These are phyloP conservation scores for Pseudogymnoascus sp. DNA, from an alignment of 2,329 filamentous ascomycete genomes.

Conservation along the genomic window DNA sequence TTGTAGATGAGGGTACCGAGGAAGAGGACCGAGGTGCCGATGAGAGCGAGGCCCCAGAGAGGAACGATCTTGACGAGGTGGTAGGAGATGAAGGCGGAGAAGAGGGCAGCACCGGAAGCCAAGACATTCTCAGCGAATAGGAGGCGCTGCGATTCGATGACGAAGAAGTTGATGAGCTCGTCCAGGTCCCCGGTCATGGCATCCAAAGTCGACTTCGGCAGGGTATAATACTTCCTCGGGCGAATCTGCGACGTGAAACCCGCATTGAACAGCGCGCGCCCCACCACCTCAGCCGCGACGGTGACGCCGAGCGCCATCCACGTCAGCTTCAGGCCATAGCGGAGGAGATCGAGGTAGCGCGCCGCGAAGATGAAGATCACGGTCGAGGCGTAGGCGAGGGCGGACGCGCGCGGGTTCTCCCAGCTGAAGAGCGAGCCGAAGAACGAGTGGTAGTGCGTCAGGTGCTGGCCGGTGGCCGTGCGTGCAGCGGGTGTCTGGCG, in stretches of 20 bases:
- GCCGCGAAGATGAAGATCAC: constrained; percentile 52
- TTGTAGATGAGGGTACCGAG: constrained; percentile 55
- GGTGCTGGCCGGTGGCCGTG: constrained; percentile 51
- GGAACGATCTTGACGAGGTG: constrained; percentile 61
- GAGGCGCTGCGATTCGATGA: constrained; percentile 61
- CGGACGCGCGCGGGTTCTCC: constrained; percentile 59
- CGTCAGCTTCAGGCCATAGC: constrained; percentile 57
- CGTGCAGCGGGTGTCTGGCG: constrained; percentile 45
- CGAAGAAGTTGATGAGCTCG: constrained; percentile 63
- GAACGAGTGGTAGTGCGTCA: constrained; percentile 64
- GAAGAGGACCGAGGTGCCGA: constrained; percentile 52
- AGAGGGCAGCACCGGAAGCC: constrained; percentile 48
- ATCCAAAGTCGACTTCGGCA: constrained; percentile 55
- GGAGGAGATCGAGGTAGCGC: constrained; percentile 57
- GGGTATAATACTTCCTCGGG: constrained; percentile 58
- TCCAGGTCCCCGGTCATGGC: constrained; percentile 53
- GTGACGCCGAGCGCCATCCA: constrained; percentile 54
- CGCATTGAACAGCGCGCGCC: constrained; percentile 52
- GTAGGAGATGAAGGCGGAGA: constrained; percentile 56
- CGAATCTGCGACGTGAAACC: constrained; percentile 58
- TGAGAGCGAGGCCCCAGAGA: constrained; percentile 58
- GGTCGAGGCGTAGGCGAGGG: constrained; percentile 52
- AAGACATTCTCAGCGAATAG: constrained; percentile 59
- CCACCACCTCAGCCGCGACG: constrained; percentile 50
- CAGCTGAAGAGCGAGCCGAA: constrained; percentile 62